These are phyloP conservation scores for Akanthomyces uredinophilus DNA, from an alignment of 2,329 filamentous ascomycete genomes.

Conservation along the genomic window DNA sequence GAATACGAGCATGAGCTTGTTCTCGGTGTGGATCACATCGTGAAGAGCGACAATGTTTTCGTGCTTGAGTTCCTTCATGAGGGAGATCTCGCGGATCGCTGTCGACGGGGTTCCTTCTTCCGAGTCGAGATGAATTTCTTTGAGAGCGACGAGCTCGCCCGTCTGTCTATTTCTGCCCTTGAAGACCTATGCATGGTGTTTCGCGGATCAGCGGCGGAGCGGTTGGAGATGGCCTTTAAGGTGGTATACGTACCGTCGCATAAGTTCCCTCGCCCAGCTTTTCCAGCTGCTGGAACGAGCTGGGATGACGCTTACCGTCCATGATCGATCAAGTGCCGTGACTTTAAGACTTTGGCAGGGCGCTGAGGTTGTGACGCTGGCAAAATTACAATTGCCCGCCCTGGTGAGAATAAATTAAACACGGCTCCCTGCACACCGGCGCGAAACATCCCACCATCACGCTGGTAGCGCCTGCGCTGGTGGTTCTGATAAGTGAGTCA, in stretches of 20 bases:
- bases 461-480: not conserved
- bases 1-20: conserved; percentile 99
- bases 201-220: conserved; percentile 3
- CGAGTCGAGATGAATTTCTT: conserved; percentile 97
- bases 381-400: not conserved
- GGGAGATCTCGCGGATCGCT: conserved; percentile 94
- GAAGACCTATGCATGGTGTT: conserved; percentile 64
- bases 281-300: conserved; percentile 98
- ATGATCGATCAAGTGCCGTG: conserved; percentile 42
- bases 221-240: not conserved
- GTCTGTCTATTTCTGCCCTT: conserved; percentile 97
- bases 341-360: not conserved
- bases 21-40: conserved; percentile 99
- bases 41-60: conserved; percentile 96
- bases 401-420: conserved; percentile 2
- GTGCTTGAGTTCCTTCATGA: conserved; percentile 99
- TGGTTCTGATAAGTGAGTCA: conserved; percentile 3
- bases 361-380: not conserved
- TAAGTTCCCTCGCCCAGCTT: conserved; percentile 98
- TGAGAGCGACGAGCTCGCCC: conserved; percentile 91
- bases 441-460: conserved; percentile 8
- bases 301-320: conserved; percentile 89
- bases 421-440: not conserved
- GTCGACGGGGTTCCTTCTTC: conserved; percentile 97
- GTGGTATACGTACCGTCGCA: conserved; percentile 66